Conservation (phyloP, 345 rosid genomes). For the Linum usitatissimum region DNA sequence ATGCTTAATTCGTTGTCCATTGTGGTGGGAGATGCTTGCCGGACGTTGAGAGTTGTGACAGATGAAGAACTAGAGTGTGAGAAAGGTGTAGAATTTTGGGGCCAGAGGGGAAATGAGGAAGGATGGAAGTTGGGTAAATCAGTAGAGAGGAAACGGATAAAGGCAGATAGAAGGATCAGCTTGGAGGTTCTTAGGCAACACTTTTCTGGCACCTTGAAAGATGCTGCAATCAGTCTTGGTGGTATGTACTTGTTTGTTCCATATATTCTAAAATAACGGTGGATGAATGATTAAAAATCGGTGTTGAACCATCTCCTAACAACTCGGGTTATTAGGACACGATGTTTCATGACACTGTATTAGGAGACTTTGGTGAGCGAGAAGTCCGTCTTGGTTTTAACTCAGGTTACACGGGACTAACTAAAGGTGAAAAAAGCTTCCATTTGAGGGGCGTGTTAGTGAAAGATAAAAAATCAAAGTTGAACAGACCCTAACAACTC, state of each 20-base stretch:
- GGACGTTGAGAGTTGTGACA: slow-evolving; percentile 15
- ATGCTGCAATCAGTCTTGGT: slow-evolving; percentile 84
- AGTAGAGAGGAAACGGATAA: slow-evolving; percentile 50
- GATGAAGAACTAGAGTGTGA: slow-evolving; percentile 26
- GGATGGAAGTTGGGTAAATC: slow-evolving; percentile 31
- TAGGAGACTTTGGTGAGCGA: too few relatives aligned
- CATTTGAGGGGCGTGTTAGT: too few relatives aligned
- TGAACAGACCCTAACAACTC: too few relatives aligned
- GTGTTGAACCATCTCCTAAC: not conserved
- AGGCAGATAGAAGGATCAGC: slow-evolving; percentile 58
- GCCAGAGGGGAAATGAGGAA: slow-evolving; percentile 23
- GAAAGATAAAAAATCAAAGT: too few relatives aligned
- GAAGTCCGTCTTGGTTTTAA: too few relatives aligned
- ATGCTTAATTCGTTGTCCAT: slow-evolving; percentile 10
- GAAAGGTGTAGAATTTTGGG: slow-evolving; percentile 23
- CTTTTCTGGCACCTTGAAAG: slow-evolving; percentile 84
- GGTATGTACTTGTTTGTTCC: slow-evolving; percentile 37
- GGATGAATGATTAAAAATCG: not conserved
- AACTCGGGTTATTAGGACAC: too few relatives aligned
- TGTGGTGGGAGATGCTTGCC: slow-evolving; percentile 16
- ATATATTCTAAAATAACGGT: not conserved
- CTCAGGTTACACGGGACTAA: too few relatives aligned
- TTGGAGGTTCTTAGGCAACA: slow-evolving; percentile 63
- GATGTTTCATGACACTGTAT: too few relatives aligned
- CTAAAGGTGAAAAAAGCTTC: too few relatives aligned